These are phyloP conservation scores for Podila epicladia DNA, from an alignment of 192 early-diverging fungal species.

Conservation along the genomic window DNA sequence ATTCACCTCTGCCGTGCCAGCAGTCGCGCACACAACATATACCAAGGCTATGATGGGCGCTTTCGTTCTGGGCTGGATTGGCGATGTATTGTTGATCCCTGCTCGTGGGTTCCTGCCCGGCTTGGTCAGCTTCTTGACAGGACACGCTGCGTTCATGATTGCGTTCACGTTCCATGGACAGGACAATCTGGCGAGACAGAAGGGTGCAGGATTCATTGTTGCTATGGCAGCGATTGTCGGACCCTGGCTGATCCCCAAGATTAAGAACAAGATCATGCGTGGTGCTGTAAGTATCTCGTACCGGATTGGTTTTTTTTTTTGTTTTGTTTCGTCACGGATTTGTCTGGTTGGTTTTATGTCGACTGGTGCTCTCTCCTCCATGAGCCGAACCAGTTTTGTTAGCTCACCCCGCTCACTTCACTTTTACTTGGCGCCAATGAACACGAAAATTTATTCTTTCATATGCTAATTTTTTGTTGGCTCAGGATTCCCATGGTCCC, in stretches of 20 bases:
- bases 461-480: too few relatives aligned
- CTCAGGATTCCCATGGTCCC: too few relatives aligned
- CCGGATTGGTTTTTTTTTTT: too few relatives aligned
- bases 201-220: constrained; percentile 20
- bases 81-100: constrained; percentile 40
- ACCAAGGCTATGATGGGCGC: constrained; percentile 37
- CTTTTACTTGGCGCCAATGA: too few relatives aligned
- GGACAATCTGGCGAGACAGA: constrained; percentile 13
- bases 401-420: too few relatives aligned
- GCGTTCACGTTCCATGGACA: constrained; percentile 49
- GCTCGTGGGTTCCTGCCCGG: constrained; percentile 37
- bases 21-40: constrained; percentile 20
- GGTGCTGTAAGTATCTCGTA: constrained; percentile 46
- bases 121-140: constrained; percentile 34
- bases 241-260: constrained; percentile 49
- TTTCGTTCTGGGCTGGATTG: constrained; percentile 32
- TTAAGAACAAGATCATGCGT: constrained; percentile 47
- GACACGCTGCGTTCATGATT: constrained; percentile 44
- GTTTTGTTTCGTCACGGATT: background rate
- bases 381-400: too few relatives aligned
- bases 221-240: constrained; percentile 27
- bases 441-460: too few relatives aligned
- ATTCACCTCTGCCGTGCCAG: background rate
- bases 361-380: too few relatives aligned
- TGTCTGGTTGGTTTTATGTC: background rate